A percentile compares a stretch with the other conserved stretches of the same genome.
These are phyloP conservation scores for Aspergillus haitiensis DNA, from an alignment of 495 filamentous ascomycete genomes.

Conservation along the genomic window DNA sequence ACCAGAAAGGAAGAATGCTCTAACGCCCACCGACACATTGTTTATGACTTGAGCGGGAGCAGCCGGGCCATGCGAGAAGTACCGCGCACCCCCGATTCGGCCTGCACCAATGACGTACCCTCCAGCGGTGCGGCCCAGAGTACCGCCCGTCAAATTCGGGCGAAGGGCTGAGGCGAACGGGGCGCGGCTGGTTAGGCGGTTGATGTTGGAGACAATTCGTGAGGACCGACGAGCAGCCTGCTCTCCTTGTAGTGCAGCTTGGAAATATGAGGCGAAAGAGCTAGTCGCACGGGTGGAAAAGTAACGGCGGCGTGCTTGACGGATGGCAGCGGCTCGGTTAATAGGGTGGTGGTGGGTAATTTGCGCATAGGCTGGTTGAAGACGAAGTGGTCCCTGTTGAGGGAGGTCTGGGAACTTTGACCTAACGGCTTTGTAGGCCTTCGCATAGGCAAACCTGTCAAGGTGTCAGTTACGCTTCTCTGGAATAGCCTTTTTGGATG, in stretches of 20 bases:
- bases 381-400: slow-evolving; percentile 39
- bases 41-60: slow-evolving; percentile 87
- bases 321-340: slow-evolving; percentile 68
- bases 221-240: slow-evolving; percentile 67
- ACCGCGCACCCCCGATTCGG: slow-evolving; percentile 69
- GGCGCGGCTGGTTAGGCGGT: slow-evolving; percentile 65
- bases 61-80: slow-evolving; percentile 86
- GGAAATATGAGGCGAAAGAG: slow-evolving; percentile 60
- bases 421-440: slow-evolving; percentile 61
- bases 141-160: slow-evolving; percentile 88
- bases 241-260: slow-evolving; percentile 54
- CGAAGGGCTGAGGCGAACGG: slow-evolving; percentile 90
- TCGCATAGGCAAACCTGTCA: slow-evolving; percentile 61
- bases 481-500: slow-evolving; percentile 9
- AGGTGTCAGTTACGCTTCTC: slow-evolving; percentile 26
- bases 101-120: slow-evolving; percentile 78
- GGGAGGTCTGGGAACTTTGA: slow-evolving; percentile 58
- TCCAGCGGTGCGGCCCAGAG: slow-evolving; percentile 78
- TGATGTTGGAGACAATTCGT: slow-evolving; percentile 62
- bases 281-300: slow-evolving; percentile 68
- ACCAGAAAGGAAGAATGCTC: slow-evolving; percentile 86
- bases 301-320: slow-evolving; percentile 70
- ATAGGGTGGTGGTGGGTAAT: slow-evolving; percentile 65
- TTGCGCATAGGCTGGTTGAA: slow-evolving; percentile 56
- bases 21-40: slow-evolving; percentile 87